Evolutionary conservation across 1,284 basidiomycete species (phyloP).

Genomic region (Anthracocystis setariae): DNA sequence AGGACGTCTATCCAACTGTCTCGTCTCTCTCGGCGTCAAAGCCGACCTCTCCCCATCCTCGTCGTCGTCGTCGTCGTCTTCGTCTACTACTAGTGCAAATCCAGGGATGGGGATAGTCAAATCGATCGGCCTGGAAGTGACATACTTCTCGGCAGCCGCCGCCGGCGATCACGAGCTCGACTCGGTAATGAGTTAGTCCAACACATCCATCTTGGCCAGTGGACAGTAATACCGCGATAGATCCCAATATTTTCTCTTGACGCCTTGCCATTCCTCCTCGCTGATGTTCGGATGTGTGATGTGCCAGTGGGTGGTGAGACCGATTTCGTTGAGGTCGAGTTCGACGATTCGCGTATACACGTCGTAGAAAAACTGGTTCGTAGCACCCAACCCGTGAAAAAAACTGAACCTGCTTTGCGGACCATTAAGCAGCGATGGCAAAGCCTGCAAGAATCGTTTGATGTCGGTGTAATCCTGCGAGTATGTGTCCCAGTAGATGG

Average conservation of each 20-base stretch:
- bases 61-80: conserved; percentile 72
- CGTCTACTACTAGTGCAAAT: not conserved
- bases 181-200: not conserved
- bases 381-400: conserved; percentile 96
- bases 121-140: conserved; percentile 86
- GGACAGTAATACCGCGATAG: conserved; percentile 53
- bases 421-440: conserved; percentile 83
- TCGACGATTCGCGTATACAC: conserved; percentile 88
- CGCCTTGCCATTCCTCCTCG: conserved; percentile 62
- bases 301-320: conserved; percentile 78
- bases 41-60: conserved; percentile 82
- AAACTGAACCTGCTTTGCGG: conserved; percentile 81
- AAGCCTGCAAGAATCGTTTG: conserved; percentile 81
- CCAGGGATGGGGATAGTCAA: conserved; percentile 70
- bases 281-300: conserved; percentile 71
- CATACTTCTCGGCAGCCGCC: conserved; percentile 75
- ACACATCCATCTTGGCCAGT: conserved; percentile 31
- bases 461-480: conserved; percentile 85
- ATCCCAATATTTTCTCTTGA: conserved; percentile 62
- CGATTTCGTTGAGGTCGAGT: conserved; percentile 83
- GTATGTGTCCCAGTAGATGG: conserved; percentile 94
- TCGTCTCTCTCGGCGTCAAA: conserved; percentile 87
- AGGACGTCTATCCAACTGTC: conserved; percentile 85
- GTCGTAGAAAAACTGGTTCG: conserved; percentile 82
- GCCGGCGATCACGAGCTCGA: not conserved